Base-by-base conservation (phyloP, 2,329 filamentous ascomycete genomes). In the Delphinella strobiligena region DNA sequence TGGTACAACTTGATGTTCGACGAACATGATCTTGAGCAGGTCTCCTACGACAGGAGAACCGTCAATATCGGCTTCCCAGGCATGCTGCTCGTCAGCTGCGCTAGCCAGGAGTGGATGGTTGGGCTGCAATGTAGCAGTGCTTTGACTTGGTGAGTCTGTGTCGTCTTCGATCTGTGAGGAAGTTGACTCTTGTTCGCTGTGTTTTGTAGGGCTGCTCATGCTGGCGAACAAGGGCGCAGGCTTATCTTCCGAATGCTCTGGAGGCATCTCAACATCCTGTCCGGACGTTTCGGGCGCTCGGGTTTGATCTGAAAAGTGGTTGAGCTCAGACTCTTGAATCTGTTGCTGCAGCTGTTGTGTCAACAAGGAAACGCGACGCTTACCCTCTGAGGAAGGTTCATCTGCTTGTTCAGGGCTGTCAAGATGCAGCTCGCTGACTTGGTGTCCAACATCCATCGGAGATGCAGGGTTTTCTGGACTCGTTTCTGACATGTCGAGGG, bases 1-100 rank as follows among this genome's bases (percentile, higher is more conserved):
- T 19, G 91, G 91, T 38, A 98, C 88, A 47, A 98, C 91, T 48
- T 79, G 77, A 61, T 96, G 78, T 60, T 95, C 82, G 17, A 96
- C 88, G 64, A 98, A 96, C 63, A 89, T 87, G 61, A 91, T 88
- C 66, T 98, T 98, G 44, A 98, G 68, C 52, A 81, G 83, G 59
- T 98, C 91, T 37, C 91, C 91, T 9, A 98, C 91, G 16, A 98
- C 87, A 2, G 87, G 83, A 22, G 73, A 70, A 5, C 76, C 75
- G 49, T 79, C 72, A 10, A 48, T 42, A 43, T 79, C 76, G 12
- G 69, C 63, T 46, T 79, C 75, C 42, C 75, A 71, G 17, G 67
- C 63, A 18, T 41, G 35, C 15, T 42, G 37, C 7, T 47, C 42
- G 7, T 37, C 43, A 12, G 22, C 22, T 27, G 22, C 22, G 12